Evolutionary conservation across 805 yeast species (phyloP), one percentile per base, ranked within the genome.

Genomic region (Starmera quercuum): DNA sequence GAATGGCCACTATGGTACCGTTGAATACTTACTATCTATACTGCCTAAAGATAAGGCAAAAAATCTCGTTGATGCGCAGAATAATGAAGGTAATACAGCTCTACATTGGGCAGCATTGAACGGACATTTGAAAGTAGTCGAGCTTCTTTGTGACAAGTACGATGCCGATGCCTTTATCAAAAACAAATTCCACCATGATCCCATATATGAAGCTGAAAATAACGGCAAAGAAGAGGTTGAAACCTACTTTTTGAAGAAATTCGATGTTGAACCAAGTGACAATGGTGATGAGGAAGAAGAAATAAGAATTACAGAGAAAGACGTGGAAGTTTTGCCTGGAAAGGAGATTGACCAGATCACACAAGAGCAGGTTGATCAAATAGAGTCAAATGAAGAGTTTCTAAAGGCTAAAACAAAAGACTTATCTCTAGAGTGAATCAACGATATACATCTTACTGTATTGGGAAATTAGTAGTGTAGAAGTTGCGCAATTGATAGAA

Each of bases 81-180:
- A 92, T 53, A 82, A 75, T 32, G 75, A 82, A 15, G 98, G 97
- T 2, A 92, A 92, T 56, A 88, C 98, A 0, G 83, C 97, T 1
- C 66, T 92, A 42, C 97, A 92, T 56, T 92, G 99, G 99, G 97
- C 97, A 1, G 72, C 95, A 1, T 72, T 77, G 44, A 87, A 84
- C 49, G 97, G 97, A 2, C 87, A 87, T 47, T 56, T 85, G 37
- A 78, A 72, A 3, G 63, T 80, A 7, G 90, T 85, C 15, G 60
- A 81, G 53, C 47, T 73, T 10, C 62, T 92, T 29, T 78, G 90
- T 56, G 90, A 83, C 15, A 68, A 74, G 37, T 83, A 73, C 45
- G 70, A 71, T 5, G 95, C 87, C 1, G 95, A 90, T 54, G 88
- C 95, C 7, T 83, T 83, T 47, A 50, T 73, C 24, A 82, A 79